phyloP scores from a whole-genome alignment of 495 filamentous ascomycete genomes.

The Hypoxylon lienhwacheense region DNA sequence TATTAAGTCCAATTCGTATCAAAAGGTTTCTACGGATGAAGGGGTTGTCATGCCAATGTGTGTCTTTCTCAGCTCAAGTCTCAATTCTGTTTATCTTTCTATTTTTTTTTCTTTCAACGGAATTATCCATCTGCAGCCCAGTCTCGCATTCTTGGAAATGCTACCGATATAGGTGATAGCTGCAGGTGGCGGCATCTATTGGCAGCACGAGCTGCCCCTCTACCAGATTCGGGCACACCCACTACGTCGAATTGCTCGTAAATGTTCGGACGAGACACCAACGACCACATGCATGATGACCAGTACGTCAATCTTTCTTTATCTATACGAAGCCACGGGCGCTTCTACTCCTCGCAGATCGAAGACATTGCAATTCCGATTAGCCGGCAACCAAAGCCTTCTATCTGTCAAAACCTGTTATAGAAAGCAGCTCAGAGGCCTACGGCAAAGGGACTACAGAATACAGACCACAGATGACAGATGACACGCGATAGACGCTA shows the following conservation, averaged over 20 bases:
- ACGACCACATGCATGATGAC: conserved; percentile 14
- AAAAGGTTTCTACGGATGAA: background rate
- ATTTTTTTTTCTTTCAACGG: too few relatives aligned
- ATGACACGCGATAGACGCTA: too few relatives aligned
- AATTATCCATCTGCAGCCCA: conserved; percentile 21
- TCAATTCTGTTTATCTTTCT: too few relatives aligned
- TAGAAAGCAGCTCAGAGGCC: too few relatives aligned
- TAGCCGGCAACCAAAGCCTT: conserved; percentile 11
- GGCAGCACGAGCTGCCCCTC: conserved; percentile 27
- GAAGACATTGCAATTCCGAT: background rate
- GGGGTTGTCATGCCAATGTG: conserved; percentile 3
- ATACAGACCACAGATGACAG: too few relatives aligned
- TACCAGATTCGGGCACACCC: conserved; percentile 8
- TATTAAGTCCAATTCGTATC: conserved; percentile 1
- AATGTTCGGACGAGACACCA: conserved; percentile 1
- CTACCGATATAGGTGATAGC: conserved; percentile 3
- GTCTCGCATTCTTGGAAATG: conserved; percentile 15
- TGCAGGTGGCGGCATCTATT: conserved; percentile 5
- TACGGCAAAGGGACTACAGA: too few relatives aligned
- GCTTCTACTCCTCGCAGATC: background rate
- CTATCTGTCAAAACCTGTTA: background rate
- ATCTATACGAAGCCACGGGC: conserved; percentile 8
- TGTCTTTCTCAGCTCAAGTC: conserved; percentile 6
- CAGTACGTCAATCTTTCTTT: background rate
- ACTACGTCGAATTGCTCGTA: conserved; percentile 3